Percentiles rank a stretch among this genome's conserved stretches.
Evolutionary conservation across 345 rosid species (phyloP).

Genomic region (Gossypium rotundifolium): DNA sequence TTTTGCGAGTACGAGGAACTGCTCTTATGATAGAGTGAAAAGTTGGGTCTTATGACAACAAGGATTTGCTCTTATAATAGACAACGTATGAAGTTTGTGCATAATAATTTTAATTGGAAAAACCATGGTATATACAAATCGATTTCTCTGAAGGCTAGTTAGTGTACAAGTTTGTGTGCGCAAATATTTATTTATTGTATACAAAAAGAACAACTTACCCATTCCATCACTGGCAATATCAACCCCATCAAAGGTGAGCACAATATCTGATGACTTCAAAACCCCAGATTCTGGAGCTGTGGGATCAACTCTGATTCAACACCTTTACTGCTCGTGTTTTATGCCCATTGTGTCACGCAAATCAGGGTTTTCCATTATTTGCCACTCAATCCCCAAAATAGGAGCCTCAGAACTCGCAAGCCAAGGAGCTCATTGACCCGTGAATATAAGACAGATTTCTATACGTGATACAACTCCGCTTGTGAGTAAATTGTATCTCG

Average conservation of each 20-base stretch:
- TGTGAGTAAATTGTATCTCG: slow-evolving; percentile 70
- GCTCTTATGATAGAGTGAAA: too few relatives aligned
- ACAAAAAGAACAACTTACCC: slow-evolving; percentile 25
- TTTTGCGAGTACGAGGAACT: neutral
- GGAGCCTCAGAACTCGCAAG: slow-evolving; percentile 75
- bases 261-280: slow-evolving; percentile 60
- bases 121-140: neutral
- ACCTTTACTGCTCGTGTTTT: slow-evolving; percentile 22
- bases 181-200: neutral
- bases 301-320: too few relatives aligned
- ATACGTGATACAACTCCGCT: slow-evolving; percentile 76
- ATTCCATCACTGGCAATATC: slow-evolving; percentile 76
- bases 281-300: neutral
- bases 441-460: slow-evolving; percentile 67
- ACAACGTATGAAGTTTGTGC: neutral
- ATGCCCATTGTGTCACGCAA: slow-evolving; percentile 56
- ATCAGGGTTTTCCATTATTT: slow-evolving; percentile 85
- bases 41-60: too few relatives aligned
- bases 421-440: slow-evolving; percentile 72
- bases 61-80: neutral
- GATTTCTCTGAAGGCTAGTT: neutral
- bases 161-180: neutral
- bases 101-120: neutral
- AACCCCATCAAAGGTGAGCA: slow-evolving; percentile 63
- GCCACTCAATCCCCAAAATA: slow-evolving; percentile 66